Evolutionary conservation across 495 filamentous ascomycete genomes (phyloP), one percentile per base, ranked within the genome.

Genomic region (Penicillium chermesinum): DNA sequence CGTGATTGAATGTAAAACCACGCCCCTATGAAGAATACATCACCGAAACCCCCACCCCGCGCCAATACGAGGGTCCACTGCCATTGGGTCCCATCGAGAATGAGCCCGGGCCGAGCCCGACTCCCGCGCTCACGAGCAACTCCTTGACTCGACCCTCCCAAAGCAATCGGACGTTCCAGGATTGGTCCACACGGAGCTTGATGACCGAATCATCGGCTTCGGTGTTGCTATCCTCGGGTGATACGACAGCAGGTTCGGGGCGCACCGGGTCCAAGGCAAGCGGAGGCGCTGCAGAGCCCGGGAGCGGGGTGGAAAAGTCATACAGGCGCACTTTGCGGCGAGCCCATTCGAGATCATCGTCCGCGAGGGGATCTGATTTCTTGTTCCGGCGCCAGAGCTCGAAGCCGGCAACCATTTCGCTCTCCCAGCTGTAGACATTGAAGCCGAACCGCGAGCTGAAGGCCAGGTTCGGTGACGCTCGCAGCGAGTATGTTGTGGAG

Each of bases 351-450:
- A 74, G 54, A 6, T 56, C 67, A 41, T 77, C 74, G 38, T 72
- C 62, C 21, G 48, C 39, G 35, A 40, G 19, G 35, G 65, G 63
- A 36, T 35, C 49, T 14, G 48, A 36, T 64, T 70, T 53, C 64
- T 64, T 79, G 64, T 66, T 77, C 38, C 67, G 67, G 43, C 79
- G 75, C 91, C 94, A 98, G 21, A 96, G 70, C 65, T 98, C 94
- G 63, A 84, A 86, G 10, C 94, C 93, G 7, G 96, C 74, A 34
- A 86, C 84, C 72, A 96, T 79, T 32, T 94, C 90, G 61, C 88
- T 95, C 70, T 97, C 93, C 71, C 96, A 98, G 58, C 87, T 94
- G 70, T 96, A 96, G 41, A 96, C 89, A 61, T 98, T 98, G 64
- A 97, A 98, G 53, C 93, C 89, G 70, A 97, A 91, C 34, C 85